Evolutionary conservation across 768 basidiomycete species (phyloP), one percentile per base, ranked within the genome.

Genomic region (Amanita thiersii): DNA sequence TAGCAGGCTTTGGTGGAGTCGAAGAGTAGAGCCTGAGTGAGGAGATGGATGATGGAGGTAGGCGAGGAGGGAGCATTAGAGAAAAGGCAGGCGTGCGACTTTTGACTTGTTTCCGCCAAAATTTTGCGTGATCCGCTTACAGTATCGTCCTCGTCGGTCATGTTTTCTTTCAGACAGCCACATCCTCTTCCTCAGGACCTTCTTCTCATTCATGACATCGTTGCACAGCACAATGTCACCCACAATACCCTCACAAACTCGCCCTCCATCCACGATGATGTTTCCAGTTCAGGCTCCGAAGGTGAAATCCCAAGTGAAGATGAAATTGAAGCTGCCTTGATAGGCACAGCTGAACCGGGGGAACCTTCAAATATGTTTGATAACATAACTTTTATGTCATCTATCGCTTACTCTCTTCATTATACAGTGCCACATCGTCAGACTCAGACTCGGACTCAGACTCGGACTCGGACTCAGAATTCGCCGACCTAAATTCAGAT

Each of bases 181-280:
- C 64, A 67, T n/a, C 53, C 50, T 14, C 60, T 86, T 14, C 73
- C 86, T 7, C 86, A 86, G 53, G 86, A 89, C 53, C 61, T 89
- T 15, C 66, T 85, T 28, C 68, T 88, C 30, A 88, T 88, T 28
- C 78, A 75, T 36, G 78, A 79, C 43, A 49, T 86, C 20, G 60
- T 88, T 44, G 79, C 76, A 30, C 18, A 17, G 26, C 20, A 30
- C 30, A 18, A 7, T 12, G 53, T 53, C 4, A 43, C 54, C n/a
- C 34, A 39, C 9, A 28, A 17, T 23, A 18, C 29, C 7, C 44
- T 15, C 40, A 36, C 26, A 33, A 35, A 14, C 7, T 45, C 9
- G 25, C 38, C n/a, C 24, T 20, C 31, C 38, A 43, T 51, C 29
- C 47, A 54, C 11, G 57, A 50, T 11, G 59, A 77, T 40, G 77